phyloP scores from a whole-genome alignment of 148 eudicot genomes.

The Rhododendron griersonianum region DNA sequence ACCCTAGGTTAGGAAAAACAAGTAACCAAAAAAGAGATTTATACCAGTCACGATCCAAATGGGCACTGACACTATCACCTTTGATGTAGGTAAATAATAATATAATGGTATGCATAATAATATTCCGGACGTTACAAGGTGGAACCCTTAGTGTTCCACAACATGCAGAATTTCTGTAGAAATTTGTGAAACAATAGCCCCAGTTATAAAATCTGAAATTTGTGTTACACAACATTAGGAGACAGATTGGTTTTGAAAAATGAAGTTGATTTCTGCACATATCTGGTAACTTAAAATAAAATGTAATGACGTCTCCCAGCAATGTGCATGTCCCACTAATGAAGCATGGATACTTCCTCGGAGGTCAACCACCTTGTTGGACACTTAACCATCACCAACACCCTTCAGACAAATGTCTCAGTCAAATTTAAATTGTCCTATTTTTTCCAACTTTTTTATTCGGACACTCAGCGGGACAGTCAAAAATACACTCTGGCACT shows the following conservation, averaged over 20 bases:
- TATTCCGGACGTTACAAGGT: neutral
- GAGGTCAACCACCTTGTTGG: neutral
- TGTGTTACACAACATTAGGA: neutral
- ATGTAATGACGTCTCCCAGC: neutral
- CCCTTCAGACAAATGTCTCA: neutral
- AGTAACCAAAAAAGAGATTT: neutral
- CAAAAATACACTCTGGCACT: neutral
- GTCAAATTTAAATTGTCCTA: neutral
- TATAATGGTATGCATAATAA: neutral
- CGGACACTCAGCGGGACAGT: neutral
- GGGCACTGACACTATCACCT: neutral
- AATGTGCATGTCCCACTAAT: neutral
- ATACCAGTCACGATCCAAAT: neutral
- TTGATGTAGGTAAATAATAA: neutral
- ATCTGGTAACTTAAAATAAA: neutral
- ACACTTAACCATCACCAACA: neutral
- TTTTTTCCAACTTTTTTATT: neutral
- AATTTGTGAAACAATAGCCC: neutral
- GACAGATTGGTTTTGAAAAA: neutral
- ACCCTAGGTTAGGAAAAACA: neutral
- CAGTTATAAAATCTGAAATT: neutral
- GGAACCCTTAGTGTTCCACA: neutral
- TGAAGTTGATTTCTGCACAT: neutral
- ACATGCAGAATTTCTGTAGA: neutral
- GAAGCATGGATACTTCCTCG: neutral